Percentiles rank a stretch among this genome's conserved stretches.
Conservation (phyloP, 2,329 filamentous ascomycete species). For the Leptographium procerum region DNA sequence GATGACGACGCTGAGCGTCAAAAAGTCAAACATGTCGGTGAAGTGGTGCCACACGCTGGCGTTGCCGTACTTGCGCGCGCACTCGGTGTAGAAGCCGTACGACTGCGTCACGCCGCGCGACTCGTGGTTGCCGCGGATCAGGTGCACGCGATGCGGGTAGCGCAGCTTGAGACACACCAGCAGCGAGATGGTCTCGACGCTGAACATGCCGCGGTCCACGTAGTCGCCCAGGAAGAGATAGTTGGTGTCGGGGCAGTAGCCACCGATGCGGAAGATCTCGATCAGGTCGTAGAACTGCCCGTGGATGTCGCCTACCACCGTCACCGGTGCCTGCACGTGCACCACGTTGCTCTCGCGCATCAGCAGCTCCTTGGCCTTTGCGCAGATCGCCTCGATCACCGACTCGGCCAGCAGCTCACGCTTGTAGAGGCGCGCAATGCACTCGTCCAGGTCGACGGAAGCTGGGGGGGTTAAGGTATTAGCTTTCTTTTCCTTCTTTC, state of each 20-base stretch:
- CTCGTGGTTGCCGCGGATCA: conserved; percentile 97
- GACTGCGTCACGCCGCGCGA: conserved; percentile 96
- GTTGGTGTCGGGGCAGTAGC: conserved; percentile 94
- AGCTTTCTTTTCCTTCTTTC: background rate
- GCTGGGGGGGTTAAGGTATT: conserved; percentile 34
- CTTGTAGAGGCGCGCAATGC: conserved; percentile 91
- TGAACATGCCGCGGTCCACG: conserved; percentile 96
- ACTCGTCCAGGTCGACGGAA: conserved; percentile 97
- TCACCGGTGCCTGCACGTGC: conserved; percentile 88
- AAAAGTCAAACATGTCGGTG: conserved; percentile 99
- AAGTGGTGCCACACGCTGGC: conserved; percentile 99
- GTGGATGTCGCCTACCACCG: conserved; percentile 96
- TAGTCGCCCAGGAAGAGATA: conserved; percentile 97
- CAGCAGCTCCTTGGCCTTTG: conserved; percentile 95
- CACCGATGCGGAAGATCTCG: conserved; percentile 97
- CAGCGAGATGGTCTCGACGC: conserved; percentile 95
- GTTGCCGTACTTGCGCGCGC: conserved; percentile 94
- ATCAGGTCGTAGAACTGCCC: conserved; percentile 98
- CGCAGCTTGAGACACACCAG: conserved; percentile 94
- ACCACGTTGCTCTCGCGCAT: conserved; percentile 99
- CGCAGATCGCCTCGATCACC: conserved; percentile 97
- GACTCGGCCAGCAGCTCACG: conserved; percentile 93
- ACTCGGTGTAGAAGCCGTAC: conserved; percentile 98
- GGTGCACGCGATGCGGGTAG: conserved; percentile 88
- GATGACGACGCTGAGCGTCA: conserved; percentile 93